phyloP scores from a whole-genome alignment of 192 early-diverging fungal species.

The Podochytrium sp. region DNA sequence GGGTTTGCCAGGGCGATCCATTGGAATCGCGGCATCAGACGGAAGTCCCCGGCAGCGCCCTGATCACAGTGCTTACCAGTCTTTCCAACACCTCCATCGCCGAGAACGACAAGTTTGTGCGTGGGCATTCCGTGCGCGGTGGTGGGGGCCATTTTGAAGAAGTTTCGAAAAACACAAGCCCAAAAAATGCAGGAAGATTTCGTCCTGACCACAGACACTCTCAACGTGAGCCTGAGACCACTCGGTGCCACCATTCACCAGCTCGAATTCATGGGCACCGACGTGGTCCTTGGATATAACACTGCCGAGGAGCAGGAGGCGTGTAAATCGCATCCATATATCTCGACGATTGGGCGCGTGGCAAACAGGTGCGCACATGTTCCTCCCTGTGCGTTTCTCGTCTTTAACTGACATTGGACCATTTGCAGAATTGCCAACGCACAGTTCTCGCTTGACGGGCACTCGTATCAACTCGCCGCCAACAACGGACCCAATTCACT shows the following conservation, averaged over 20 bases:
- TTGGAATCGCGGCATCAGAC: no score
- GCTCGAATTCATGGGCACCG: slow-evolving; percentile 7
- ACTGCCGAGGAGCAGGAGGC: slow-evolving; percentile 35
- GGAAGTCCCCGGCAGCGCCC: background rate
- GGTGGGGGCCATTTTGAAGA: background rate
- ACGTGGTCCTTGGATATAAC: slow-evolving; percentile 70
- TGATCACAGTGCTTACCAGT: slow-evolving; percentile 36
- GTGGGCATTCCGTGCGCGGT: background rate
- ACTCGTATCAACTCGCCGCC: slow-evolving; percentile 56
- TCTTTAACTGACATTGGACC: background rate
- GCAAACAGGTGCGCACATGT: background rate
- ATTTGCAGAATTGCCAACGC: slow-evolving; percentile 8
- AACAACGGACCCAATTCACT: slow-evolving; percentile 81
- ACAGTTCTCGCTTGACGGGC: slow-evolving; percentile 65
- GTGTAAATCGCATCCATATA: background rate
- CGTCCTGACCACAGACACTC: background rate
- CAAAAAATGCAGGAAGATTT: background rate
- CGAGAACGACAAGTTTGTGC: slow-evolving; percentile 54
- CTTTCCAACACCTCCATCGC: slow-evolving; percentile 61
- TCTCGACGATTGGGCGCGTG: background rate
- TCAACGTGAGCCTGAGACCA: slow-evolving; percentile 5
- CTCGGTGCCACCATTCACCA: slow-evolving; percentile 29
- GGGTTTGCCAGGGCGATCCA: no score
- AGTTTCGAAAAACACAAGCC: background rate
- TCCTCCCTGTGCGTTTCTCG: background rate